Evolutionary conservation across 306 rosid genomes (phyloP), one percentile per base, ranked within the genome.

Genomic region (Citrullus amarus): DNA sequence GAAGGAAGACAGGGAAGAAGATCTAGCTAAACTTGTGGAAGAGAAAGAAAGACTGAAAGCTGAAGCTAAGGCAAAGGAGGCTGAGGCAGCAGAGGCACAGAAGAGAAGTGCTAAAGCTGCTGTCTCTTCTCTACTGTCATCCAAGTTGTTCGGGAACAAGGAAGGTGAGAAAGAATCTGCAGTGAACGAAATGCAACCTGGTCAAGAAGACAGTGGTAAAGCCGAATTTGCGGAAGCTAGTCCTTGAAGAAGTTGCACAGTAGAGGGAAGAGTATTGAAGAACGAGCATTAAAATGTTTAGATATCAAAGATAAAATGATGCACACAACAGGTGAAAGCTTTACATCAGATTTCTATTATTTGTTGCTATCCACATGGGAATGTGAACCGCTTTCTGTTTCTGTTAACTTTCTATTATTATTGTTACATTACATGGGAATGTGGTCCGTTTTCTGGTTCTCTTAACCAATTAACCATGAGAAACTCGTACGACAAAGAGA

Each of bases 31-130:
- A 81, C 82, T 92, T 75, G 91, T 92, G 87, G 99, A 95, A 83
- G 99, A 91, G 87, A 95, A 95, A 84, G 97, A 91, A 79, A 88
- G 97, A 85, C 84, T 77, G 89, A 92, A 88, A 83, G 97, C 99
- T 54, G 99, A 95, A 83, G 93, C 93, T 0, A 95, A 95, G 90
- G 99, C 99, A 2, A 92, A 89, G 90, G 99, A 92, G 82, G 82
- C 67, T 13, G 99, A 92, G 86, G 99, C 92, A 2, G 97, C 97
- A 0, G 99, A 95, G 85, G 96, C 97, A 58, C 96, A 96, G 59
- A 95, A 91, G 82, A 89, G 88, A 85, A 87, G 92, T 78, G 90
- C 93, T 34, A 88, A 89, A 81, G 95, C 91, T 61, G 97, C 96
- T 3, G 90, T 91, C 9, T 81, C 96, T 70, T 91, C 97, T 70